Conservation (phyloP, 2,329 filamentous ascomycete genomes). For the Monosporascus sp. region DNA sequence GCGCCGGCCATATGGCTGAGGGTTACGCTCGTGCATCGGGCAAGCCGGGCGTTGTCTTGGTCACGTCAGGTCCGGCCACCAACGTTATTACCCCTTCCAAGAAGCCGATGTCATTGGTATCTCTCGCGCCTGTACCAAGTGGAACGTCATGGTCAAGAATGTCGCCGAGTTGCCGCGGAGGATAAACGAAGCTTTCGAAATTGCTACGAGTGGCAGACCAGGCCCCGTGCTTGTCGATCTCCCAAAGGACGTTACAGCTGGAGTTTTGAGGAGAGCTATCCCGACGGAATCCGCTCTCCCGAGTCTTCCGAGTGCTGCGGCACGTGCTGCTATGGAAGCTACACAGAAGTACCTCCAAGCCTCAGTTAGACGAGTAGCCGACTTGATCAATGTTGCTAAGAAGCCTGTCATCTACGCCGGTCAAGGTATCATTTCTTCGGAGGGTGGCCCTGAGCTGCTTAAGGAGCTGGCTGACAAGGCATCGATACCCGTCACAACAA, state of each 20-base stretch:
- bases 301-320: slow-evolving; percentile 78
- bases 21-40: slow-evolving; percentile 92
- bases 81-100: slow-evolving; percentile 96
- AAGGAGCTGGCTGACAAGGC: slow-evolving; percentile 86
- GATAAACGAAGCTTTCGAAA: slow-evolving; percentile 98
- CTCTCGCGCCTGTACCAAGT: slow-evolving; percentile 92
- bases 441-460: slow-evolving; percentile 73
- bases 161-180: slow-evolving; percentile 86
- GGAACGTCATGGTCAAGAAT: slow-evolving; percentile 98
- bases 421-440: slow-evolving; percentile 75
- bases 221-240: slow-evolving; percentile 94
- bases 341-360: slow-evolving; percentile 65
- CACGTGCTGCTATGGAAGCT: slow-evolving; percentile 69
- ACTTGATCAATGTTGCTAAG: slow-evolving; percentile 82
- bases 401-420: slow-evolving; percentile 95
- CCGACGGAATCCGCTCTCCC: slow-evolving; percentile 70
- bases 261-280: slow-evolving; percentile 76
- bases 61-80: slow-evolving; percentile 93
- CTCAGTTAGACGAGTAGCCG: slow-evolving; percentile 71
- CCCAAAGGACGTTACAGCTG: slow-evolving; percentile 92
- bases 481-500: slow-evolving; percentile 90
- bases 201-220: slow-evolving; percentile 87
- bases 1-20: slow-evolving; percentile 97
- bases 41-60: slow-evolving; percentile 90
- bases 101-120: slow-evolving; percentile 94